Evolutionary conservation across 2,329 filamentous ascomycete species (phyloP), one percentile per base, ranked within the genome.

Genomic region (Myrmaecium sp.): DNA sequence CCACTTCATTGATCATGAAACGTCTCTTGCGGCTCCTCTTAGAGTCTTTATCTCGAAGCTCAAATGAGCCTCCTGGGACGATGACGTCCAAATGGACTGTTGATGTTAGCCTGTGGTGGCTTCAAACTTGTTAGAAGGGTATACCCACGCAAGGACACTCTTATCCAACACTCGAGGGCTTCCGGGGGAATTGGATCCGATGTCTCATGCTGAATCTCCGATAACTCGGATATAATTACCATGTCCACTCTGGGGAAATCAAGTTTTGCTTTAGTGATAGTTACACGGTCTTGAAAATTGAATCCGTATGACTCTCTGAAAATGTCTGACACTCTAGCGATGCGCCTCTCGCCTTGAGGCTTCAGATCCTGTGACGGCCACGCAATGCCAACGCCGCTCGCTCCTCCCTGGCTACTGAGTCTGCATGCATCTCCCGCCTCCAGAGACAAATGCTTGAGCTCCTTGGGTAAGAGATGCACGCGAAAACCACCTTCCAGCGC

Each of bases 271-370:
- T 54, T 62, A 2, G 62, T 57, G 14, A 84, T 64, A 5, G 63
- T 60, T 25, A 91, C 58, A 26, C 70, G 65, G 25, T 83, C 77
- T 10, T 71, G 72, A 4, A 89, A 58, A 33, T 75, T 74, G 38
- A 92, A 66, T 1, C 69, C 69, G 37, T 77, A 77, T 5, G 69
- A 65, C 18, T 78, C 74, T 34, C 79, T 74, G 28, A 91, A 69
- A 5, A 69, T 61, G 34, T 79, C 74, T 13, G 79, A 54, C 74
- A 57, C 80, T 69, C 58, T 84, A 14, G 46, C 49, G 24, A 52
- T 46, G 3, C 42, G 40, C 29, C 51, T 52, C 12, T 23, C 10
- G 30, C 44, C 50, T 12, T 44, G 45, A 12, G 44, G 34, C 16
- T 54, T 55, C 2, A 49, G 50, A 30, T 58, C 55, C 18, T 58